phyloP scores from a whole-genome alignment of 768 basidiomycete species.

The Galerina marginata region DNA sequence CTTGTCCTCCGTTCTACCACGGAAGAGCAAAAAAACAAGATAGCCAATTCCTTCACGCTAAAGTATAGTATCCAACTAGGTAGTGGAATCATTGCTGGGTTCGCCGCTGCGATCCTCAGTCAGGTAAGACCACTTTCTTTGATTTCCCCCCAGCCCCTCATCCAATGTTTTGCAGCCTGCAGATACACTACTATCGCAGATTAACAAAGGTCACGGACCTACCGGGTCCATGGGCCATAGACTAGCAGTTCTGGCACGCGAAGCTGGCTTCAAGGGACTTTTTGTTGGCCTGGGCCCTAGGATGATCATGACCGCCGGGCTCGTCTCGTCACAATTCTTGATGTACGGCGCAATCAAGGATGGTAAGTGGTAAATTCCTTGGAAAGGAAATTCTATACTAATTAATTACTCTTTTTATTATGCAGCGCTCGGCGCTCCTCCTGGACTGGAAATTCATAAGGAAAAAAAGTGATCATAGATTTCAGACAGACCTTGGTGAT shows the following conservation, averaged over 20 bases:
- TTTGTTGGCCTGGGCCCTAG: slow-evolving; percentile 83
- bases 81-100: slow-evolving; percentile 76
- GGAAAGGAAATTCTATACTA: no score
- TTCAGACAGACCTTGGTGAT: no score
- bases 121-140: slow-evolving; percentile 50
- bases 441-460: slow-evolving; percentile 74
- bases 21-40: slow-evolving; percentile 58
- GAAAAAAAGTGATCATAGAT: no score
- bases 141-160: not conserved
- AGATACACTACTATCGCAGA: slow-evolving; percentile 80
- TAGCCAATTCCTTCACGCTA: slow-evolving; percentile 48
- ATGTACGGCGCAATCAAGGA: slow-evolving; percentile 79
- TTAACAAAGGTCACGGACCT: slow-evolving; percentile 88
- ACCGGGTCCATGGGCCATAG: slow-evolving; percentile 74
- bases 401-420: not conserved
- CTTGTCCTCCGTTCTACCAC: slow-evolving; percentile 70
- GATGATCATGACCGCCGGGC: slow-evolving; percentile 86
- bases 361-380: slow-evolving; percentile 39
- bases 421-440: slow-evolving; percentile 62
- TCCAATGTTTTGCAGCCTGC: slow-evolving; percentile 58
- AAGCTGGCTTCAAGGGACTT: slow-evolving; percentile 74
- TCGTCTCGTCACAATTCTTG: slow-evolving; percentile 81
- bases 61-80: slow-evolving; percentile 69
- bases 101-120: slow-evolving; percentile 79
- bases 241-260: slow-evolving; percentile 61